A percentile compares a stretch with the other conserved stretches of the same genome.
Conservation (phyloP, 1,284 basidiomycete genomes). For the Inonotus obliquus region DNA sequence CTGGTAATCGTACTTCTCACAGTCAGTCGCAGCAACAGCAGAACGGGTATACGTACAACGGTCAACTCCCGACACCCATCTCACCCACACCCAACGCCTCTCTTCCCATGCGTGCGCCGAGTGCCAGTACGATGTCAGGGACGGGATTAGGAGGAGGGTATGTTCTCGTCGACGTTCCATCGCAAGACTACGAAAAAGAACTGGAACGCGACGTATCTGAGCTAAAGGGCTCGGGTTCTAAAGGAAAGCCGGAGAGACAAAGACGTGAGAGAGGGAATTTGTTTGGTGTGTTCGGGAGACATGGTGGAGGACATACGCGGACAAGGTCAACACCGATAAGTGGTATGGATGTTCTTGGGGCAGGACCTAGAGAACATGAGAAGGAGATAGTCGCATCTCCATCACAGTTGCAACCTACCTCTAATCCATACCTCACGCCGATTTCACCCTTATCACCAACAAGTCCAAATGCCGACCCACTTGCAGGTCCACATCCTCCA, state of each 20-base stretch:
- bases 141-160: constrained; percentile 9
- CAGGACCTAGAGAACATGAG: background rate
- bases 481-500: constrained; percentile 31
- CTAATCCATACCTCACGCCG: constrained; percentile 7
- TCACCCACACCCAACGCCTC: background rate
- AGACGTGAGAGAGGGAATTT: background rate
- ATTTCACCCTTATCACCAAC: background rate
- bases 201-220: background rate
- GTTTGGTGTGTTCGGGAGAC: constrained; percentile 2
- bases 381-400: background rate
- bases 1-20: background rate
- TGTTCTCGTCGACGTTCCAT: constrained; percentile 5
- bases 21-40: constrained; percentile 1
- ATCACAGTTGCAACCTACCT: background rate
- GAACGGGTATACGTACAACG: background rate
- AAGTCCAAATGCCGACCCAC: background rate
- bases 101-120: background rate
- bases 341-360: background rate
- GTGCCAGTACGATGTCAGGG: background rate
- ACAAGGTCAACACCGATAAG: background rate
- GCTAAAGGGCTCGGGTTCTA: background rate
- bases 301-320: background rate
- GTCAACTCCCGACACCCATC: background rate
- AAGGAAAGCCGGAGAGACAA: background rate
- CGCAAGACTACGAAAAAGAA: background rate